These are phyloP conservation scores for Venturia nashicola DNA, from an alignment of 2,329 filamentous ascomycete genomes.

Conservation along the genomic window DNA sequence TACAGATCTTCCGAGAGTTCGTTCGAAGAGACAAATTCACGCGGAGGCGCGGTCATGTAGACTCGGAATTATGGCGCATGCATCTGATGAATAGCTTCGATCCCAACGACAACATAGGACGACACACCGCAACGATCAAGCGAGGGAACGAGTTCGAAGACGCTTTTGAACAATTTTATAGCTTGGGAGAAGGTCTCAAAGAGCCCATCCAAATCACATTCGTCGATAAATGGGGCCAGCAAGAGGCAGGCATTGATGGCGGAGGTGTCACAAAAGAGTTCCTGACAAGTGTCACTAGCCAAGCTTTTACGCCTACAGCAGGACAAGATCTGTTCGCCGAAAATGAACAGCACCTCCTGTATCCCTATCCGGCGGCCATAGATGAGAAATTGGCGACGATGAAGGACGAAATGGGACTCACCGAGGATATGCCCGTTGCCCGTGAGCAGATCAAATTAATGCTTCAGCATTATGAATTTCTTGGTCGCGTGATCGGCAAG, in stretches of 20 bases:
- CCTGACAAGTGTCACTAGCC: conserved; percentile 71
- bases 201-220: conserved; percentile 96
- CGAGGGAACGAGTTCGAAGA: conserved; percentile 74
- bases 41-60: conserved; percentile 53
- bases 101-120: conserved; percentile 17
- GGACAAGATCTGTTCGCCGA: conserved; percentile 59
- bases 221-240: conserved; percentile 74
- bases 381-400: conserved; percentile 55
- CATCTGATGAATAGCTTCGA: conserved; percentile 10
- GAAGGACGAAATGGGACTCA: conserved; percentile 33
- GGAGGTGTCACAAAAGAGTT: conserved; percentile 98
- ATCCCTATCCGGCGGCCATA: conserved; percentile 70
- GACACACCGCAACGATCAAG: conserved; percentile 64
- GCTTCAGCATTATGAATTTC: conserved; percentile 71
- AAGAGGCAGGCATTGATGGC: conserved; percentile 90
- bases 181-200: conserved; percentile 70
- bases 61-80: conserved; percentile 62
- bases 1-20: conserved; percentile 88
- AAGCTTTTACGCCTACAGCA: conserved; percentile 59
- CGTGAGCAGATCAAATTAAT: conserved; percentile 41
- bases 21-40: conserved; percentile 69
- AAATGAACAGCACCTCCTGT: conserved; percentile 76
- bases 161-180: conserved; percentile 72
- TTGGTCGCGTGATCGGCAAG: conserved; percentile 87
- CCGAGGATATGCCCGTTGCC: conserved; percentile 44